Conservation (phyloP, 495 filamentous ascomycete genomes). For the Hypoxylon intermedium region DNA sequence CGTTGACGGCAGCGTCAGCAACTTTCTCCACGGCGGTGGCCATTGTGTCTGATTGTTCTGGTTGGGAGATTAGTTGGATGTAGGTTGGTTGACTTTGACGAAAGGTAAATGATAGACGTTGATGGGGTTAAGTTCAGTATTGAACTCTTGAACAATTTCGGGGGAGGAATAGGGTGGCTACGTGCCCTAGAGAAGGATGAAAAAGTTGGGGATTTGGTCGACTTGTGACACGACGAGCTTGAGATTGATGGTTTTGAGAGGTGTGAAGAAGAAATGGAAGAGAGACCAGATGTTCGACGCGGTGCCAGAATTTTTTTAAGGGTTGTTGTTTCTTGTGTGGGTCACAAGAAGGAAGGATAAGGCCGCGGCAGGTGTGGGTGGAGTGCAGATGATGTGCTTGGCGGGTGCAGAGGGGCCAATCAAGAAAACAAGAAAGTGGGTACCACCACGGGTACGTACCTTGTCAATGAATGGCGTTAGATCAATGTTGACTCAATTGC, state of each 20-base stretch:
- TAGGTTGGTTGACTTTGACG: slow-evolving; percentile 47
- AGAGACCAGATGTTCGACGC: slow-evolving; percentile 46
- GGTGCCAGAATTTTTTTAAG: slow-evolving; percentile 57
- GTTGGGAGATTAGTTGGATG: slow-evolving; percentile 47
- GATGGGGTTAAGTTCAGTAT: slow-evolving; percentile 49
- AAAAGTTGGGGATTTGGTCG: slow-evolving; percentile 46
- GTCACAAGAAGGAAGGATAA: slow-evolving; percentile 27
- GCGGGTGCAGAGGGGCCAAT: slow-evolving; percentile 26
- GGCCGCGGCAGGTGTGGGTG: slow-evolving; percentile 39
- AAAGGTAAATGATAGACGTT: slow-evolving; percentile 43
- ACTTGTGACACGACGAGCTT: slow-evolving; percentile 50
- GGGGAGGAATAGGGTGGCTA: slow-evolving; percentile 83
- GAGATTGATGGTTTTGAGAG: slow-evolving; percentile 54
- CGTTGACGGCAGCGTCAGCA: slow-evolving; percentile 70
- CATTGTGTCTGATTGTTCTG: slow-evolving; percentile 57
- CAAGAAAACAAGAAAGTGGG: not conserved
- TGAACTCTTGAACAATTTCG: slow-evolving; percentile 63
- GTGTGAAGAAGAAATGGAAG: slow-evolving; percentile 56
- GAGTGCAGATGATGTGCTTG: slow-evolving; percentile 28
- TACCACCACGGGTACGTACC: no score
- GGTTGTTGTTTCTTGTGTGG: slow-evolving; percentile 59
- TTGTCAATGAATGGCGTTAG: no score
- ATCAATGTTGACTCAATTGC: no score
- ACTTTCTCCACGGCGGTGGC: slow-evolving; percentile 69
- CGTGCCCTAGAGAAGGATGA: slow-evolving; percentile 79